These are phyloP conservation scores for Epichloe coenophiala DNA, from an alignment of 2,329 filamentous ascomycete species.

Conservation along the genomic window DNA sequence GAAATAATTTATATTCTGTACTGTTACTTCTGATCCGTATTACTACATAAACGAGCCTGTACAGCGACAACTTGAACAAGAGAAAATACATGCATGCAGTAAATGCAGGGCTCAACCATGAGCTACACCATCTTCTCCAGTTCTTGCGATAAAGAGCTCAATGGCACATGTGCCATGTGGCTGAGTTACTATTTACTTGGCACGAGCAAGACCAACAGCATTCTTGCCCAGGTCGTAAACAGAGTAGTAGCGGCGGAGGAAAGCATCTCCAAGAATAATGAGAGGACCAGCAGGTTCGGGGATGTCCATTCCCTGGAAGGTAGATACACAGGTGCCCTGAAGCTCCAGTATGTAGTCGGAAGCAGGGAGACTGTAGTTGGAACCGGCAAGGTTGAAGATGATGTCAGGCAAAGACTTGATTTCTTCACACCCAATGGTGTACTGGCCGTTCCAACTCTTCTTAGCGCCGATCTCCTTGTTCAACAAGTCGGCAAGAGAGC, in stretches of 20 bases:
- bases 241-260: constrained; percentile 80
- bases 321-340: constrained; percentile 89
- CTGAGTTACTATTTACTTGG: constrained; percentile 40
- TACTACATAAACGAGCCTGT: neutral
- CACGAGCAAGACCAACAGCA: constrained; percentile 76
- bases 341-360: constrained; percentile 95
- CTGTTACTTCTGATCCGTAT: neutral
- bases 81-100: neutral
- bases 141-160: neutral
- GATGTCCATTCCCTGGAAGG: constrained; percentile 95
- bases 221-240: constrained; percentile 89
- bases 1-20: constrained; percentile 11
- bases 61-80: neutral
- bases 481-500: constrained; percentile 82
- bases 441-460: constrained; percentile 96
- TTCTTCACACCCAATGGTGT: constrained; percentile 80
- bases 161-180: neutral
- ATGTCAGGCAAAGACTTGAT: constrained; percentile 77
- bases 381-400: constrained; percentile 76
- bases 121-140: too few relatives aligned
- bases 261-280: constrained; percentile 84
- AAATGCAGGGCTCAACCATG: neutral
- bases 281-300: constrained; percentile 79
- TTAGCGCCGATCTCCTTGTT: constrained; percentile 97
- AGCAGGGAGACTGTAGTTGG: constrained; percentile 82